Conservation (phyloP, 352 stramenopile species). For the Phytophthora uliginosa region DNA sequence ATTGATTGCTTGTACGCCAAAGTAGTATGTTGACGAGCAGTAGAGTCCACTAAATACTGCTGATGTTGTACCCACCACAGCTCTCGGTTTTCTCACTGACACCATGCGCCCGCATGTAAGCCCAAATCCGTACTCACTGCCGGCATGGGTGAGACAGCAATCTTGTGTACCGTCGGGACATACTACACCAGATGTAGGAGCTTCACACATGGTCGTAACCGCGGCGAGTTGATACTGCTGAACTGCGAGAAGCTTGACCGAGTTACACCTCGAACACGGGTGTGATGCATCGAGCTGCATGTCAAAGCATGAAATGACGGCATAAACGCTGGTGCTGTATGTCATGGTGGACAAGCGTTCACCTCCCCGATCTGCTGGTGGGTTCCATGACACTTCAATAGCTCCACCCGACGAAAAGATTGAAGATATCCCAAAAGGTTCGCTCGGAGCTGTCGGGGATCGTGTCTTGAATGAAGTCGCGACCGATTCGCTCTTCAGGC, state of each 20-base stretch:
- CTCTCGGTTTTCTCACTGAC: slow-evolving; percentile 11
- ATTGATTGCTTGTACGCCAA: slow-evolving; percentile 64
- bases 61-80: slow-evolving; percentile 47
- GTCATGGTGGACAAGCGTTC: slow-evolving; percentile 33
- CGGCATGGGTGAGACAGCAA: slow-evolving; percentile 54
- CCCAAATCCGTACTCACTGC: slow-evolving; percentile 22
- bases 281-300: neutral
- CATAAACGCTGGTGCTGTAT: slow-evolving; percentile 59
- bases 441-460: slow-evolving; percentile 36
- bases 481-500: slow-evolving; percentile 17
- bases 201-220: slow-evolving; percentile 24
- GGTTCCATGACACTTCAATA: slow-evolving; percentile 68
- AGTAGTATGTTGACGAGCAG: slow-evolving; percentile 62
- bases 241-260: slow-evolving; percentile 28
- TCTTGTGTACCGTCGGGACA: slow-evolving; percentile 50
- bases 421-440: slow-evolving; percentile 37
- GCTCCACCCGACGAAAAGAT: slow-evolving; percentile 48
- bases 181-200: slow-evolving; percentile 6
- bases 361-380: slow-evolving; percentile 50
- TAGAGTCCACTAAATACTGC: slow-evolving; percentile 51
- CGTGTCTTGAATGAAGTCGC: slow-evolving; percentile 56
- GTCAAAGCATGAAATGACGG: slow-evolving; percentile 43
- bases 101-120: slow-evolving; percentile 38
- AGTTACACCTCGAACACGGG: slow-evolving; percentile 45
- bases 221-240: slow-evolving; percentile 39